A percentile compares a stretch with the other conserved stretches of the same genome.
Conservation (phyloP, 2,329 filamentous ascomycete species). For the Beauveria pseudobassiana region DNA sequence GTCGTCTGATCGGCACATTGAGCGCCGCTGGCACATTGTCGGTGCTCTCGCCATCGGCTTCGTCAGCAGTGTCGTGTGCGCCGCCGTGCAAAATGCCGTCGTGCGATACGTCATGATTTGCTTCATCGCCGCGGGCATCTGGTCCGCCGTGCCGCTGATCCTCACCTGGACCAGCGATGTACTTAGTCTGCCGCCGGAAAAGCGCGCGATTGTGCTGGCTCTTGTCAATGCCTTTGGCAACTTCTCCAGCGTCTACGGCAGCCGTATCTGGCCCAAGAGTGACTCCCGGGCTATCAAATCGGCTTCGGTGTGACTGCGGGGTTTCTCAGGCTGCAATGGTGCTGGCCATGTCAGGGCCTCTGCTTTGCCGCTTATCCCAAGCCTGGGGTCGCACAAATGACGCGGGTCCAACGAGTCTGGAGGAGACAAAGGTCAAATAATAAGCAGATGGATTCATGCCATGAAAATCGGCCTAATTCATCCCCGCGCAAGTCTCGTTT, state of each 20-base stretch:
- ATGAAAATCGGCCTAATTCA: neutral
- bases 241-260: conserved; percentile 25
- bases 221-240: conserved; percentile 26
- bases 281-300: conserved; percentile 21
- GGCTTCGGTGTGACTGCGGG: conserved; percentile 23
- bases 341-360: conserved; percentile 18
- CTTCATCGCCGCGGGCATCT: conserved; percentile 20
- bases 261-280: conserved; percentile 21
- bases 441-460: neutral
- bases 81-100: conserved; percentile 15
- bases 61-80: conserved; percentile 17
- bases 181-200: conserved; percentile 22
- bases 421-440: neutral
- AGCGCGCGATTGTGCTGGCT: conserved; percentile 25
- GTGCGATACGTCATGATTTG: conserved; percentile 24
- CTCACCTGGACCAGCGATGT: conserved; percentile 22
- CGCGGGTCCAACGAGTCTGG: neutral
- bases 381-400: neutral
- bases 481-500: neutral
- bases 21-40: conserved; percentile 18
- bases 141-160: conserved; percentile 20
- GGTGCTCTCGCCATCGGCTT: conserved; percentile 17
- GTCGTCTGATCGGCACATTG: conserved; percentile 16
- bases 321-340: conserved; percentile 20
- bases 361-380: conserved; percentile 14